Percentiles rank a stretch among this genome's conserved stretches.
These are phyloP conservation scores for Leccinum variicolor DNA, from an alignment of 768 basidiomycete species.

Conservation along the genomic window DNA sequence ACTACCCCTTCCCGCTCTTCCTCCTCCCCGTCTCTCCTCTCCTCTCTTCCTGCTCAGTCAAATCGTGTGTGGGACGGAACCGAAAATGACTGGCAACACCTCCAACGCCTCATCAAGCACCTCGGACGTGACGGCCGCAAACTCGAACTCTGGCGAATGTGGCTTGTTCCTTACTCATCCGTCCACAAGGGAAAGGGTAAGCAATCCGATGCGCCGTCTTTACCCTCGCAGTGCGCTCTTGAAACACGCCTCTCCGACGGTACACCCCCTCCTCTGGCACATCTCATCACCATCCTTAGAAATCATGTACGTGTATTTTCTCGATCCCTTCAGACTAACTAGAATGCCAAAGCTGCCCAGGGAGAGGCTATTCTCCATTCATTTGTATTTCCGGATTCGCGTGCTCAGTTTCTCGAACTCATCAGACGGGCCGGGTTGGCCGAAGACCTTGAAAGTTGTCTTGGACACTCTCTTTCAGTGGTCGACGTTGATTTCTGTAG, in stretches of 20 bases:
- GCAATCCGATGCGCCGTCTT: constrained; percentile 35
- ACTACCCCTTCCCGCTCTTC: background rate
- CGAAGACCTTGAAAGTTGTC: constrained; percentile 20
- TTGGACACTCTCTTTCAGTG: constrained; percentile 29
- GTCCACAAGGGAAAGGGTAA: constrained; percentile 37
- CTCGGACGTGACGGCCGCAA: constrained; percentile 67
- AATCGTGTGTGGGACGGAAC: constrained; percentile 49
- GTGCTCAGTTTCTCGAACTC: constrained; percentile 60
- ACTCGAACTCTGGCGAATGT: constrained; percentile 71
- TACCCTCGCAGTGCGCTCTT: constrained; percentile 4
- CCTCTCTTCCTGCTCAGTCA: constrained; percentile 16
- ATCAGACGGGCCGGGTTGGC: constrained; percentile 46
- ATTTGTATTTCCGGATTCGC: constrained; percentile 76
- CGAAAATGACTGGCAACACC: constrained; percentile 59
- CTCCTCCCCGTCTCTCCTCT: constrained; percentile 11
- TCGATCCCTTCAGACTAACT: constrained; percentile 1
- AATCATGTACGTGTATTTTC: constrained; percentile 51
- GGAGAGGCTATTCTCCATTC: constrained; percentile 50
- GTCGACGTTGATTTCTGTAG: constrained; percentile 68
- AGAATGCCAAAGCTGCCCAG: constrained; percentile 34
- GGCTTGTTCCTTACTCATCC: constrained; percentile 49
- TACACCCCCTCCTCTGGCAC: constrained; percentile 34
- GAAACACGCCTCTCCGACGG: constrained; percentile 8
- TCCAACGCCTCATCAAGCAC: constrained; percentile 47
- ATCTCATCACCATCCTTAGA: constrained; percentile 50